phyloP scores from a whole-genome alignment of 768 basidiomycete species.

The Trametes cinnabarina region DNA sequence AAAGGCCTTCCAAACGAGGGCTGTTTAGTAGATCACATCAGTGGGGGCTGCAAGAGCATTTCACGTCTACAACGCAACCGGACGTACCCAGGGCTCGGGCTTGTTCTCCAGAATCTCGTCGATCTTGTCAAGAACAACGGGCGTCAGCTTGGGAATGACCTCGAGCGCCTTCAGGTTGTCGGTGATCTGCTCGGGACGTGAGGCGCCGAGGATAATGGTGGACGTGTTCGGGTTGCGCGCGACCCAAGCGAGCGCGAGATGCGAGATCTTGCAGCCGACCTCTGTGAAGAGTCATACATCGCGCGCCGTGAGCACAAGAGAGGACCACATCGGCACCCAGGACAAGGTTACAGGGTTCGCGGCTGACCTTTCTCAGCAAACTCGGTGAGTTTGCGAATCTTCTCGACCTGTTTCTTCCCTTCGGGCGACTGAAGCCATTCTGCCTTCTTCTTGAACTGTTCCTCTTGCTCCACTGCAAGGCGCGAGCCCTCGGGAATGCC shows the following conservation, averaged over 20 bases:
- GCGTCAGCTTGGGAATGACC: conserved; percentile 70
- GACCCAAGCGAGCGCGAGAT: conserved; percentile 79
- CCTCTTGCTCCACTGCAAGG: conserved; percentile 51
- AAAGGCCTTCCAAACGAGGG: conserved; percentile 7
- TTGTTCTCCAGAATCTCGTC: conserved; percentile 62
- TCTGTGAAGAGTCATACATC: conserved; percentile 34
- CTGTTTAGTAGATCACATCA: not conserved
- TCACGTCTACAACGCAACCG: not conserved
- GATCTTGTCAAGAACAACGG: conserved; percentile 61
- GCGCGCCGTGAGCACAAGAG: not conserved
- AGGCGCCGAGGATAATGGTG: conserved; percentile 66
- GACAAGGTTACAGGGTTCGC: no score
- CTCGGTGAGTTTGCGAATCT: conserved; percentile 64
- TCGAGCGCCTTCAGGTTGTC: conserved; percentile 73
- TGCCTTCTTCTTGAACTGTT: conserved; percentile 46
- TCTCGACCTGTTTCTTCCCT: conserved; percentile 64
- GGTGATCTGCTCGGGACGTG: conserved; percentile 57
- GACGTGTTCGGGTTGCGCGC: conserved; percentile 60
- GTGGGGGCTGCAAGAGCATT: no score
- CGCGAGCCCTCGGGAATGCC: conserved; percentile 76
- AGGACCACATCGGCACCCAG: no score
- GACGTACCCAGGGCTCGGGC: conserved; percentile 40
- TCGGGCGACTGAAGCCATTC: conserved; percentile 51
- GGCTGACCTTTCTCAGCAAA: conserved; percentile 53
- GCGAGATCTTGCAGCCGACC: conserved; percentile 54